These are phyloP conservation scores for Amanita rubescens DNA, from an alignment of 768 basidiomycete species.

Conservation along the genomic window DNA sequence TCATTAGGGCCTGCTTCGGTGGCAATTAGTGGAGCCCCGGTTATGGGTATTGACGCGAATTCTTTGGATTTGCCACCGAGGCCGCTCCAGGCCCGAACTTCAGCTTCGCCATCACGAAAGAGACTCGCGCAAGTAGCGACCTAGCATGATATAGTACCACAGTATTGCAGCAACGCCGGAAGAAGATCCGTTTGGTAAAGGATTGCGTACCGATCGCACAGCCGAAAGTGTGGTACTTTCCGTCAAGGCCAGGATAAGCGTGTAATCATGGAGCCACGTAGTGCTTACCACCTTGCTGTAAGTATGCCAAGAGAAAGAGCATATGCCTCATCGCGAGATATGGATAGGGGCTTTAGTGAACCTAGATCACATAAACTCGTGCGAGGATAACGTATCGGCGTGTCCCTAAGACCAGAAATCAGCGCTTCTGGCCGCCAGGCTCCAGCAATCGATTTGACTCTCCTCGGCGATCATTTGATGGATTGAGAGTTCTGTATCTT, in stretches of 20 bases:
- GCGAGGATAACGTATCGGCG: background rate
- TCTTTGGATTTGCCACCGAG: too few species aligned
- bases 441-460: too few species aligned
- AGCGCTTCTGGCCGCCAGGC: background rate
- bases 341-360: constrained; percentile 47
- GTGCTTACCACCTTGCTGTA: constrained; percentile 31
- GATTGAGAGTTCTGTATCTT: too few species aligned
- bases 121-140: too few species aligned
- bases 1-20: too few species aligned
- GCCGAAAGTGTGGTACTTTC: constrained; percentile 47
- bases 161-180: constrained; percentile 44
- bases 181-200: constrained; percentile 39
- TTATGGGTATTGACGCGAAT: too few species aligned
- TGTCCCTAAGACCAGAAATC: background rate
- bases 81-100: too few species aligned
- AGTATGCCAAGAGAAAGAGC: constrained; percentile 35
- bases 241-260: constrained; percentile 47
- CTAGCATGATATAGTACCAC: constrained; percentile 45
- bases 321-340: too few species aligned
- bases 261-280: constrained; percentile 41
- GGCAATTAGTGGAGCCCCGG: too few species aligned
- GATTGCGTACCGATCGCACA: constrained; percentile 35
- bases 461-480: too few species aligned
- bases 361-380: constrained; percentile 30
- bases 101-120: too few species aligned